Evolutionary conservation across 192 early-diverging fungal genomes (phyloP).

Genomic region (Backusella morwellensis): DNA sequence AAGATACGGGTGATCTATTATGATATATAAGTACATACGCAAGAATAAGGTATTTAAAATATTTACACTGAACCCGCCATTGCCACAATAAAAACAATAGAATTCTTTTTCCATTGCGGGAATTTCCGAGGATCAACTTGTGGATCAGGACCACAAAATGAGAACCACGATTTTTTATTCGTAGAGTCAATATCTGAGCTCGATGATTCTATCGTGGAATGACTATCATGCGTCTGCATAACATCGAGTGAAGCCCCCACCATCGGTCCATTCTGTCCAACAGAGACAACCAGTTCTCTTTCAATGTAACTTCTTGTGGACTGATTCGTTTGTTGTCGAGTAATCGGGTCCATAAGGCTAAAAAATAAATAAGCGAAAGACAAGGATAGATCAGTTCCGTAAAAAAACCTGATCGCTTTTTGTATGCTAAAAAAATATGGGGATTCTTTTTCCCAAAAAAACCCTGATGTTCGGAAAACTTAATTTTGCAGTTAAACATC

Average conservation of each 20-base stretch:
- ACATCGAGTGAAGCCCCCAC: background rate
- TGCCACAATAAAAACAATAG: slow-evolving; percentile 9
- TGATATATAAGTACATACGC: background rate
- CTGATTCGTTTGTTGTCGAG: background rate
- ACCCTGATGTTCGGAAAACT: background rate
- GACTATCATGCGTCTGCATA: background rate
- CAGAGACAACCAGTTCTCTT: slow-evolving; percentile 6
- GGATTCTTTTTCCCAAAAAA: background rate
- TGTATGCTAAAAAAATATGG: background rate
- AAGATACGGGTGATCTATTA: slow-evolving; percentile 20
- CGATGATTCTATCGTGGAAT: background rate
- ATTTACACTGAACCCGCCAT: slow-evolving; percentile 11
- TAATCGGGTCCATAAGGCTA: background rate
- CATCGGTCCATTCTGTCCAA: background rate
- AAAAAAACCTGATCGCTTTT: background rate
- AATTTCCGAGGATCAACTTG: background rate
- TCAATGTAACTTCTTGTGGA: slow-evolving; percentile 2
- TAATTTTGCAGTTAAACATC: background rate
- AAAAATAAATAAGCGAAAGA: background rate
- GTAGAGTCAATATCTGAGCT: background rate
- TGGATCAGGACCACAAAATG: background rate
- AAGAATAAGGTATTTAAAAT: background rate
- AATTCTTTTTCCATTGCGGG: slow-evolving; percentile 8
- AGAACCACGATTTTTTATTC: background rate
- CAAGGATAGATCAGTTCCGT: background rate